Conservation (phyloP, 306 rosid species). For the Abrus pulchellus region DNA sequence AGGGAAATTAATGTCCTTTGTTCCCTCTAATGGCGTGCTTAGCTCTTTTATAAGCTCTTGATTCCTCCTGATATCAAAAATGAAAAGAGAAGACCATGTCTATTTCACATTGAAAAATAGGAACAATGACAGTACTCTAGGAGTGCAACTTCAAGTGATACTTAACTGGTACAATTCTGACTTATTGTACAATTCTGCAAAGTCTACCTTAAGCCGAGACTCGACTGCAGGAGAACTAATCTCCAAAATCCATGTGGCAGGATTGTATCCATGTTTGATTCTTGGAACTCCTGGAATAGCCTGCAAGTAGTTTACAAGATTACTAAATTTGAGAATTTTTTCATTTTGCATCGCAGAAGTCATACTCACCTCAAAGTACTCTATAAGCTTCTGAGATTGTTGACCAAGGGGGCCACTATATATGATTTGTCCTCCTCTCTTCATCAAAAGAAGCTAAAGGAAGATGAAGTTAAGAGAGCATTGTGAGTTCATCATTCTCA, state of each 20-base stretch:
- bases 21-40: slow-evolving; percentile 56
- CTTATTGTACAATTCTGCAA: slow-evolving; percentile 58
- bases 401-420: slow-evolving; percentile 66
- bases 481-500: background rate
- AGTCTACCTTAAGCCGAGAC: slow-evolving; percentile 56
- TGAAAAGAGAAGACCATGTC: slow-evolving; percentile 20
- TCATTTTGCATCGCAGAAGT: background rate
- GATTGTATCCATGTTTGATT: slow-evolving; percentile 60
- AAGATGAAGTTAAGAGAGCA: slow-evolving; percentile 7
- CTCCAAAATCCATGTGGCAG: slow-evolving; percentile 66
- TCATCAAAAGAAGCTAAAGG: slow-evolving; percentile 65
- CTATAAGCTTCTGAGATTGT: slow-evolving; percentile 58
- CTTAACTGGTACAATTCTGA: slow-evolving; percentile 63
- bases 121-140: background rate
- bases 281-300: slow-evolving; percentile 60
- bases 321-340: slow-evolving; percentile 28
- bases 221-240: slow-evolving; percentile 57
- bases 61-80: slow-evolving; percentile 55
- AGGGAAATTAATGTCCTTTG: slow-evolving; percentile 57
- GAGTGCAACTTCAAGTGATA: slow-evolving; percentile 21
- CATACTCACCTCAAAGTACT: slow-evolving; percentile 63
- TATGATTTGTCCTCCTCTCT: slow-evolving; percentile 65
- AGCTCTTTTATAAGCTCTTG: slow-evolving; percentile 57
- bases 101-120: slow-evolving; percentile 27
- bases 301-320: slow-evolving; percentile 47